Conservation (phyloP, 192 early-diverging fungal species). For the Blastocladiella britannica region DNA sequence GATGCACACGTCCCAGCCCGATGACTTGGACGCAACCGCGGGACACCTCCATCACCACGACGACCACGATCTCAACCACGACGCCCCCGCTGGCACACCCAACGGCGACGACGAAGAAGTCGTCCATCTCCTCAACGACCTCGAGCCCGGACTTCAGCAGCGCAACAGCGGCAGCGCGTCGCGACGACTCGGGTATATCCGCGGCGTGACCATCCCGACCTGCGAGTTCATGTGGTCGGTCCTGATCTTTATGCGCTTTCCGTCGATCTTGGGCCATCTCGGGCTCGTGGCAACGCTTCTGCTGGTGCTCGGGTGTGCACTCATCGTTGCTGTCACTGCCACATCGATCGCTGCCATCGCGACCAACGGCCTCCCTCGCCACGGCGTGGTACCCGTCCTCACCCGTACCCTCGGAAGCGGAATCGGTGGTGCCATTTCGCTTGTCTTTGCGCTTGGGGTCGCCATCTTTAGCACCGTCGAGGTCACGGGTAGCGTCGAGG, state of each 20-base stretch:
- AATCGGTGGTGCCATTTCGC: conserved; percentile 4
- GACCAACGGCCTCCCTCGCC: not conserved
- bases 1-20: too few relatives aligned
- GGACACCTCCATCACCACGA: too few relatives aligned
- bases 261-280: not conserved
- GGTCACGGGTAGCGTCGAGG: not conserved
- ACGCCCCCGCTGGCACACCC: too few relatives aligned
- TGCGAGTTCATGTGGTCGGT: conserved; percentile 1
- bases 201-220: not conserved
- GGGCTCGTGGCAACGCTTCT: not conserved
- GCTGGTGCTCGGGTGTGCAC: not conserved
- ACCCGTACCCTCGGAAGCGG: conserved; percentile 1
- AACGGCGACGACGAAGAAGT: too few relatives aligned
- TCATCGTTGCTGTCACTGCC: not conserved
- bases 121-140: too few relatives aligned
- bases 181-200: too few relatives aligned
- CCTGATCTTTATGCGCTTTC: not conserved
- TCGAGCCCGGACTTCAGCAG: too few relatives aligned
- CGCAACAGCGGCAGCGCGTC: too few relatives aligned
- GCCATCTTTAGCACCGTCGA: conserved; percentile 3
- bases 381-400: conserved; percentile 1
- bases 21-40: too few relatives aligned
- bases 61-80: too few relatives aligned
- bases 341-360: not conserved
- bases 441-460: conserved; percentile 2